A percentile compares a stretch with the other conserved stretches of the same genome.
Conservation (phyloP, 805 yeast species). For the Myxozyma mucilagina region DNA sequence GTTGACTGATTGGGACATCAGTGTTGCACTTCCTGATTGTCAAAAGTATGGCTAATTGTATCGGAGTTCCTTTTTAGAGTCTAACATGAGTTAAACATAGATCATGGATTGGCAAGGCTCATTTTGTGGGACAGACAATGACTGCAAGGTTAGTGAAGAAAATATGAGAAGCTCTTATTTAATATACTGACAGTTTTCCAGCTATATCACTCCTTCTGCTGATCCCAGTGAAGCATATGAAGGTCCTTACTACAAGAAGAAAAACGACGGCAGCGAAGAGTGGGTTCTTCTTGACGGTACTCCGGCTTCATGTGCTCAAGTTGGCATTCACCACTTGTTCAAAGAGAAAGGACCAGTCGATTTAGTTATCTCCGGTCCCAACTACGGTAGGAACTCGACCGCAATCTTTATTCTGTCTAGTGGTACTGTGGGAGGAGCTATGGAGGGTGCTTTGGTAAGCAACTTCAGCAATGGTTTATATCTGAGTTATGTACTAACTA, state of each 20-base stretch:
- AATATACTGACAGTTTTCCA: not conserved
- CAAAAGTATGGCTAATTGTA: constrained; percentile 44
- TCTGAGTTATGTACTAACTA: not conserved
- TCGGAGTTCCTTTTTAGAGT: not conserved
- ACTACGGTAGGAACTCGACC: constrained; percentile 89
- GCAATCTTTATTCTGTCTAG: constrained; percentile 85
- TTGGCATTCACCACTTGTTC: constrained; percentile 75
- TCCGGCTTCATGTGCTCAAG: constrained; percentile 93
- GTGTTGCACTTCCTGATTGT: constrained; percentile 76
- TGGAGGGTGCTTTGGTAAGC: constrained; percentile 75
- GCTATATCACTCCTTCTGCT: constrained; percentile 21
- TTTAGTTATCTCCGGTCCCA: constrained; percentile 90
- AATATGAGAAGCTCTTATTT: not conserved
- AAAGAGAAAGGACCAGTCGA: constrained; percentile 61
- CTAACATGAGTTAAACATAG: constrained; percentile 39
- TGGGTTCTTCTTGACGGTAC: constrained; percentile 91
- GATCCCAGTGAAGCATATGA: constrained; percentile 26
- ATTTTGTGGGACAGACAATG: constrained; percentile 61
- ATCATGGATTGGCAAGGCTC: constrained; percentile 98
- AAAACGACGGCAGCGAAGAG: constrained; percentile 51
- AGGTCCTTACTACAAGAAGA: constrained; percentile 41
- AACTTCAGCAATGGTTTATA: not conserved
- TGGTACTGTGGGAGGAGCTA: constrained; percentile 96
- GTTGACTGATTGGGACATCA: constrained; percentile 78
- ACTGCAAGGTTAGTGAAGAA: constrained; percentile 43